Conservation (phyloP, 225 moss, liverwort and hornwort species). For the Antitrichia curtipendula region DNA sequence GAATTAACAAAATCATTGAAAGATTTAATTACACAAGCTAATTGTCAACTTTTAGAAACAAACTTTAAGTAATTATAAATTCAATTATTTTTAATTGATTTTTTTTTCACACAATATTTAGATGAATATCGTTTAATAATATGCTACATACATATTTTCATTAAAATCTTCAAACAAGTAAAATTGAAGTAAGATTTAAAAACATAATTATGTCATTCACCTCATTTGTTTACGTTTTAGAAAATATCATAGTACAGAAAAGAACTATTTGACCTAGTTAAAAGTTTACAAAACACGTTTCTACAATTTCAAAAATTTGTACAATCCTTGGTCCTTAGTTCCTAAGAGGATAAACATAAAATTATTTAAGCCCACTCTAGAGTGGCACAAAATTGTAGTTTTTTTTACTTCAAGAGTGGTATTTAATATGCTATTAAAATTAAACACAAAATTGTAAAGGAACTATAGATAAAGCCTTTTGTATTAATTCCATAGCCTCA, state of each 20-base stretch:
- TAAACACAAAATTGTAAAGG: background rate
- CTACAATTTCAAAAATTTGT: background rate
- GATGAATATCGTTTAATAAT: background rate
- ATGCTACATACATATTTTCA: background rate
- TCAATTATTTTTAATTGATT: background rate
- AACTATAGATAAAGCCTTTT: background rate
- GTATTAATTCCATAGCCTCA: background rate
- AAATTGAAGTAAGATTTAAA: background rate
- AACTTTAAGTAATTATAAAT: background rate
- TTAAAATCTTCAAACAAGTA: background rate
- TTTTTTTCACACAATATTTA: background rate
- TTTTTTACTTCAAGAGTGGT: fast-evolving
- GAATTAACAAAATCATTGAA: background rate
- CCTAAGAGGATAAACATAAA: background rate
- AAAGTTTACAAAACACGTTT: background rate
- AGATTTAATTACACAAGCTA: background rate
- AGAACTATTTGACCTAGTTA: background rate
- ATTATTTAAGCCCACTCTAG: background rate
- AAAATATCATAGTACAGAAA: background rate
- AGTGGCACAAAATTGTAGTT: background rate
- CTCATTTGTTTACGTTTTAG: background rate
- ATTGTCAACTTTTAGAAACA: background rate
- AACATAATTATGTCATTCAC: background rate
- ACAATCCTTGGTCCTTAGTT: background rate
- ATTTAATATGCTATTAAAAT: background rate